Conservation (phyloP, 208 protist genomes). For the Acanthamoeba culbertsoni region DNA sequence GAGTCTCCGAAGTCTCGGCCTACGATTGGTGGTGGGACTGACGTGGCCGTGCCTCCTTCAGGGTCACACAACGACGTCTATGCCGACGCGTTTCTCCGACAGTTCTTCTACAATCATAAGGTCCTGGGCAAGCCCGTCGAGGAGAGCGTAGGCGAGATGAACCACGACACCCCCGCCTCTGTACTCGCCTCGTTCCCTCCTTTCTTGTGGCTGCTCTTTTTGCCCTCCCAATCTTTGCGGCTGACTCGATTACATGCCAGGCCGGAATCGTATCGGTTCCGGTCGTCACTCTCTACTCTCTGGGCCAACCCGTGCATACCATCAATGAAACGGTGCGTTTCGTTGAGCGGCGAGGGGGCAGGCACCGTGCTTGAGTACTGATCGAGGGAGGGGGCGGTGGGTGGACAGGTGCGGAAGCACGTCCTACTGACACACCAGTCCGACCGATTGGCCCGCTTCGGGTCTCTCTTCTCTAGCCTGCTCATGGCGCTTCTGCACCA, state of each 20-base stretch:
- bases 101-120: slow-evolving; percentile 43
- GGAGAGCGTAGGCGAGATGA: not conserved
- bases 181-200: not conserved
- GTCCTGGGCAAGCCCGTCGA: not conserved
- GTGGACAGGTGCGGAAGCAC: not conserved
- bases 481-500: not conserved
- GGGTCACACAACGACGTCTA: slow-evolving; percentile 59
- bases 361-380: not conserved
- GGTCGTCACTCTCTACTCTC: not conserved
- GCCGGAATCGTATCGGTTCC: not conserved
- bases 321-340: not conserved
- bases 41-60: not conserved
- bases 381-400: too few relatives aligned
- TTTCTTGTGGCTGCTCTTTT: not conserved
- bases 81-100: slow-evolving; percentile 35
- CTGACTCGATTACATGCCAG: not conserved
- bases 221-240: not conserved
- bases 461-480: not conserved
- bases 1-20: not conserved
- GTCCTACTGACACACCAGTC: not conserved
- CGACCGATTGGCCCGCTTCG: not conserved
- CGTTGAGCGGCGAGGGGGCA: not conserved
- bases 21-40: not conserved
- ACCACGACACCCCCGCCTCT: not conserved
- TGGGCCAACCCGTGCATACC: not conserved